These are phyloP conservation scores for Halteria grandinella DNA, from an alignment of 73 alveolate genomes.

Conservation along the genomic window DNA sequence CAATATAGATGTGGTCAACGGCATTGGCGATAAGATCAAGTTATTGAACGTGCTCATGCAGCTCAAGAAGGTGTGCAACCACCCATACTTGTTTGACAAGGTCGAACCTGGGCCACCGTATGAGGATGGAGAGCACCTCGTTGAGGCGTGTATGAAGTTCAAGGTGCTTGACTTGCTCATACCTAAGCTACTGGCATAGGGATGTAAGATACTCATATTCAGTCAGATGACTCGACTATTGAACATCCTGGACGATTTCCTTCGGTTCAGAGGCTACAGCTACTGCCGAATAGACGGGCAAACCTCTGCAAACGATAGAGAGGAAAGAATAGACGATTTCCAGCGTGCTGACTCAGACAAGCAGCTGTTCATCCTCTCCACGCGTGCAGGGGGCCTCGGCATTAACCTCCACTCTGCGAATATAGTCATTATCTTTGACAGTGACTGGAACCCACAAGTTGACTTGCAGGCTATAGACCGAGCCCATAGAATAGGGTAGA, in stretches of 20 bases:
- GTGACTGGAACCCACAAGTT: constrained; percentile 99
- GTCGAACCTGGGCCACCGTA: constrained; percentile 94
- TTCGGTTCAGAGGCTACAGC: constrained; percentile 75
- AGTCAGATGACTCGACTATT: constrained; percentile 97
- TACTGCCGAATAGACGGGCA: constrained; percentile 92
- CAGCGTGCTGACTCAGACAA: constrained; percentile 83
- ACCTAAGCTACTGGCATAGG: constrained; percentile 84
- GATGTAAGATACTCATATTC: constrained; percentile 94
- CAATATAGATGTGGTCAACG: constrained; percentile 85
- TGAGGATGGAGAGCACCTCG: constrained; percentile 92
- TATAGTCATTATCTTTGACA: constrained; percentile 94
- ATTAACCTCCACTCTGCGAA: constrained; percentile 96
- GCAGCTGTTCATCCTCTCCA: constrained; percentile 87
- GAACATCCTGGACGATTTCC: constrained; percentile 94
- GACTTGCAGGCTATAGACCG: constrained; percentile 94
- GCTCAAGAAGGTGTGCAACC: constrained; percentile 96
- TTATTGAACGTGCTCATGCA: constrained; percentile 92
- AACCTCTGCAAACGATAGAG: constrained; percentile 88
- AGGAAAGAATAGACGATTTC: constrained; percentile 89
- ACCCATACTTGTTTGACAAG: constrained; percentile 96
- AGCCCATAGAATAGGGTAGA: constrained; percentile 97
- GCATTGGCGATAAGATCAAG: constrained; percentile 65
- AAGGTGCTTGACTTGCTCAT: constrained; percentile 92
- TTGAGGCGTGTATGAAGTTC: constrained; percentile 91
- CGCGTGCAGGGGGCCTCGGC: constrained; percentile 99